These are phyloP conservation scores for Mycena vitilis DNA, from an alignment of 768 basidiomycete genomes.

Conservation along the genomic window DNA sequence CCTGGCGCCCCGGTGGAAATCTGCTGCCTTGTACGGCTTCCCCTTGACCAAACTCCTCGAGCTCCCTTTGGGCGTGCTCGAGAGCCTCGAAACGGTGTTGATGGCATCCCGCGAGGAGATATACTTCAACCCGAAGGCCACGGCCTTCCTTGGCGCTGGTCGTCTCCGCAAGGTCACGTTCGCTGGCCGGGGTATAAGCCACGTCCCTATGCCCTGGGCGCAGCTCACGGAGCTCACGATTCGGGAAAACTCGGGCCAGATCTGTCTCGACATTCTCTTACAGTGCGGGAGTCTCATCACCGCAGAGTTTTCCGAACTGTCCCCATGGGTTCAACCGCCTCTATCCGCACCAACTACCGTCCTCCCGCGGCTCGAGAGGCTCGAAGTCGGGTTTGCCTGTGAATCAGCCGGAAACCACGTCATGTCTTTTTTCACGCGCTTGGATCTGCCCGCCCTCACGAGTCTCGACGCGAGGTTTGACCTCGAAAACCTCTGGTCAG, in stretches of 20 bases:
- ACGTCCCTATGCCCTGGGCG: constrained; percentile 22
- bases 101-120: not conserved
- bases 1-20: constrained; percentile 1
- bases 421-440: constrained; percentile 14
- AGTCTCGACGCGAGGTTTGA: not conserved
- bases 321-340: not conserved
- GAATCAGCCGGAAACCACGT: not conserved
- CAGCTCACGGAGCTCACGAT: constrained; percentile 19
- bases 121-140: not conserved
- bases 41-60: not conserved
- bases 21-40: not conserved
- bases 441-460: constrained; percentile 18
- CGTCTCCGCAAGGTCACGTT: constrained; percentile 6
- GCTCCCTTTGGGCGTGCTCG: not conserved
- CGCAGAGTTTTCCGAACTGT: not conserved
- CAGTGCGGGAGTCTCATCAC: constrained; percentile 20
- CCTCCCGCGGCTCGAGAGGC: not conserved
- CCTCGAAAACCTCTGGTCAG: not conserved
- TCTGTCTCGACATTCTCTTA: constrained; percentile 3
- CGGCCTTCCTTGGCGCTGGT: constrained; percentile 1
- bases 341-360: not conserved
- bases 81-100: not conserved
- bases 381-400: not conserved
- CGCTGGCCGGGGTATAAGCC: not conserved
- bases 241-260: not conserved